Percentiles rank a stretch among this genome's conserved stretches.
phyloP scores from a whole-genome alignment of 257 asterid species.

The Solanum chmielewskii region DNA sequence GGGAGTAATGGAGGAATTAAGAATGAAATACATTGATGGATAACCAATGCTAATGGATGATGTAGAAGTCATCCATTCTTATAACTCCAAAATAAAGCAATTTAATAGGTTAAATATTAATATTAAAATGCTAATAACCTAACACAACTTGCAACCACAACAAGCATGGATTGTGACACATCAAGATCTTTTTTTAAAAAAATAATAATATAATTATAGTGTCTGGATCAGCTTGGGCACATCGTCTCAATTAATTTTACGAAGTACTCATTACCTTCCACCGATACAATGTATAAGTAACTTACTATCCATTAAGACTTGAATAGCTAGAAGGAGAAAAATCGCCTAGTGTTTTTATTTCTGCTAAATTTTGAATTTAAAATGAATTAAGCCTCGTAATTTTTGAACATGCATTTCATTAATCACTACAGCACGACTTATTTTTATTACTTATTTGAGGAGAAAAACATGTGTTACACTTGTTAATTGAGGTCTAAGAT shows the following conservation, averaged over 20 bases:
- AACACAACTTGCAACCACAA: neutral
- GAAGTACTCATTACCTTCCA: neutral
- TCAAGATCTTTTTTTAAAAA: neutral
- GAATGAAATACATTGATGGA: too few relatives aligned
- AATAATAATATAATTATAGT: too few relatives aligned
- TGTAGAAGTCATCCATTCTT: too few relatives aligned
- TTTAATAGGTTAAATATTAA: too few relatives aligned
- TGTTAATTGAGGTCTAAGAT: neutral
- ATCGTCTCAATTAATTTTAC: neutral
- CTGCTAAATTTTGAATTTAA: neutral
- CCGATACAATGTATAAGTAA: neutral
- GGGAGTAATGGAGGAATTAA: too few relatives aligned
- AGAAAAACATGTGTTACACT: neutral
- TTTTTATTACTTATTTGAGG: neutral
- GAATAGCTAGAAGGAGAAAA: neutral
- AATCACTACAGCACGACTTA: neutral
- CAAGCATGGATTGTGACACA: neutral
- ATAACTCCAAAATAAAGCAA: too few relatives aligned
- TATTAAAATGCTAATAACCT: too few relatives aligned
- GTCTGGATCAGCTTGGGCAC: fast-evolving
- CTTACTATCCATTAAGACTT: neutral
- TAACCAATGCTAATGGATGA: too few relatives aligned
- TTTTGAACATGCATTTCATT: neutral
- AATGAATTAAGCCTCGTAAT: neutral
- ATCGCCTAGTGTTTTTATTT: neutral